phyloP scores from a whole-genome alignment of 2,329 filamentous ascomycete genomes.

The Botrytis paeoniae region DNA sequence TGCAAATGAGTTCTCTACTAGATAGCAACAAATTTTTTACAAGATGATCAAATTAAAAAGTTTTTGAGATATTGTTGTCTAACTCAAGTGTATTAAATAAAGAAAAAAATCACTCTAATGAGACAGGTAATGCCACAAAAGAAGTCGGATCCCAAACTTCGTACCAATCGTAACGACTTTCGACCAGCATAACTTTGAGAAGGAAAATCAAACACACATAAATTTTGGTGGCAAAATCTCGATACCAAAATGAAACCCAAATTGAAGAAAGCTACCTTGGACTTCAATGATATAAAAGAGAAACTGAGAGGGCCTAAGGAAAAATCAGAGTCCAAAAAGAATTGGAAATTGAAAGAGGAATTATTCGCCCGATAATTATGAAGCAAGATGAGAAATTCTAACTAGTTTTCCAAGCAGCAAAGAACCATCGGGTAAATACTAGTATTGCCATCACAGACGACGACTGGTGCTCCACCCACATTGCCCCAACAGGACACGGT shows the following conservation, averaged over 20 bases:
- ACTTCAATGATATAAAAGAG: neutral
- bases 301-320: neutral
- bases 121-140: neutral
- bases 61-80: neutral
- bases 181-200: neutral
- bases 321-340: neutral
- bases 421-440: neutral
- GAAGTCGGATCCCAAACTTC: rapidly evolving
- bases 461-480: neutral
- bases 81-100: neutral
- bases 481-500: neutral
- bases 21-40: rapidly evolving
- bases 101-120: neutral
- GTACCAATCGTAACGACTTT: neutral
- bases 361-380: neutral
- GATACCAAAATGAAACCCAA: neutral
- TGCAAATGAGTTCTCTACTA: no score
- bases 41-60: neutral
- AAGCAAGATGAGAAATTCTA: neutral
- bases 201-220: neutral
- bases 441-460: neutral
- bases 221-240: neutral
- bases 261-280: neutral
- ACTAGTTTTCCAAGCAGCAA: neutral
- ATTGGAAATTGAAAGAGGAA: neutral